phyloP scores from a whole-genome alignment of 2,329 filamentous ascomycete genomes.

The Paraconiothyrium brasiliense region DNA sequence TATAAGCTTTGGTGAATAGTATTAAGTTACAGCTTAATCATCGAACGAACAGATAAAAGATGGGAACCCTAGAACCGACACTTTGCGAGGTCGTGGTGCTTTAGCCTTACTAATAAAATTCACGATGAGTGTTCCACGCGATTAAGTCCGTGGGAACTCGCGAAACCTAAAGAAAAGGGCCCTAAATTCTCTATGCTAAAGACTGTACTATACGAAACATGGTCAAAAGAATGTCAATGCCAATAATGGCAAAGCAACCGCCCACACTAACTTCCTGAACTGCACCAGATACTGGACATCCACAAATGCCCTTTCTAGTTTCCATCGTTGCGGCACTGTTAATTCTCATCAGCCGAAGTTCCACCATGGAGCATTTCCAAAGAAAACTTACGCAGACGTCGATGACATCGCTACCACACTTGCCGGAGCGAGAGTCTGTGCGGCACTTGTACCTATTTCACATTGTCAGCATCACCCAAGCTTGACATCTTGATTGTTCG shows the following conservation, averaged over 20 bases:
- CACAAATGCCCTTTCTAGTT: background rate
- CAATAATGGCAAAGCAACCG: background rate
- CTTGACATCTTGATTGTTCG: background rate
- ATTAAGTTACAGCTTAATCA: no score
- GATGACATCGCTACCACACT: slow-evolving; percentile 8
- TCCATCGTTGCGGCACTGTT: slow-evolving; percentile 13
- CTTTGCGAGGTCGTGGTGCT: no score
- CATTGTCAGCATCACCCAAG: background rate
- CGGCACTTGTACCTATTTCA: slow-evolving; percentile 10
- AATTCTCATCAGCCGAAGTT: background rate
- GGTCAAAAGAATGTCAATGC: background rate
- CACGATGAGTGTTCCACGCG: background rate
- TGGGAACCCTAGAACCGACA: no score
- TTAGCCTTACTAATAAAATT: background rate
- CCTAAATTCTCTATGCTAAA: background rate
- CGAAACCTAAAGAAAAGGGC: background rate
- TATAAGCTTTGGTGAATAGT: no score
- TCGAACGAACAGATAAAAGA: no score
- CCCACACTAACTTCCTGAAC: background rate
- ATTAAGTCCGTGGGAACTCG: background rate
- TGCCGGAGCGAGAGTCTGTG: slow-evolving; percentile 4
- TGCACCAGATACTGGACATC: background rate
- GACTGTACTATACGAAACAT: background rate
- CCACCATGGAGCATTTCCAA: no score
- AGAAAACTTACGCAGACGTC: slow-evolving; percentile 13